phyloP scores from a whole-genome alignment of 1,284 basidiomycete genomes.

The Cutaneotrichosporon dermatis region DNA sequence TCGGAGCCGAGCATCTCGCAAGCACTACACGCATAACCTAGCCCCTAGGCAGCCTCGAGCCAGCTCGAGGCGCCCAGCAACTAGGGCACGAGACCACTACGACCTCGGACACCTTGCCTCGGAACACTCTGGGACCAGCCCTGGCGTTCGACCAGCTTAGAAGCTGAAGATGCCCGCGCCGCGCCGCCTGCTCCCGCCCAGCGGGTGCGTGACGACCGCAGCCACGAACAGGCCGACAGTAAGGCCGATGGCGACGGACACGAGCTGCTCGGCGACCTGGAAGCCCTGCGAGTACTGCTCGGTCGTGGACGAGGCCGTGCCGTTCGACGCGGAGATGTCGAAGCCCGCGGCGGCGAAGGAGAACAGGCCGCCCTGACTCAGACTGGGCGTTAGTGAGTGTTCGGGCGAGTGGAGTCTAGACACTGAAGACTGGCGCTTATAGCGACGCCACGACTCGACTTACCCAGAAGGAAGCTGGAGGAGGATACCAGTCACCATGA shows the following conservation, averaged over 20 bases:
- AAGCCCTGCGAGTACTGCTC: slow-evolving; percentile 52
- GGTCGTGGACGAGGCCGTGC: slow-evolving; percentile 7
- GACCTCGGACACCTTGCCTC: too few species aligned
- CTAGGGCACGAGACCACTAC: too few species aligned
- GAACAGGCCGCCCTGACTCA: slow-evolving; percentile 59
- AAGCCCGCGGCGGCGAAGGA: slow-evolving; percentile 43
- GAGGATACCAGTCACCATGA: slow-evolving; percentile 63
- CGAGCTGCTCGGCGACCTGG: slow-evolving; percentile 49
- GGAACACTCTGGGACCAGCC: too few species aligned
- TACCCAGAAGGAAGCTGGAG: slow-evolving; percentile 75
- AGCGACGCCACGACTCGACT: too few species aligned
- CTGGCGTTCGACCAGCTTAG: too few species aligned
- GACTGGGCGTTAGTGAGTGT: slow-evolving; percentile 38
- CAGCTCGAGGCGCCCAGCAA: too few species aligned
- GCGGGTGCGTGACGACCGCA: slow-evolving; percentile 52
- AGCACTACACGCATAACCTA: too few species aligned
- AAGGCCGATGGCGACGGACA: slow-evolving; percentile 52
- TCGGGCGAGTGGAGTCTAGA: too few species aligned
- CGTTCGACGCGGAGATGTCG: background rate
- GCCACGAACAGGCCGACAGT: slow-evolving; percentile 62
- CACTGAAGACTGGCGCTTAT: too few species aligned
- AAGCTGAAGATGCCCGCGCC: slow-evolving; percentile 50
- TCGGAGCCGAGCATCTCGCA: too few species aligned
- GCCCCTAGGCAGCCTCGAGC: too few species aligned
- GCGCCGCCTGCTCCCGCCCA: slow-evolving; percentile 49